Evolutionary conservation across 2,329 filamentous ascomycete species (phyloP).

Genomic region (Escovopsis sp.): DNA sequence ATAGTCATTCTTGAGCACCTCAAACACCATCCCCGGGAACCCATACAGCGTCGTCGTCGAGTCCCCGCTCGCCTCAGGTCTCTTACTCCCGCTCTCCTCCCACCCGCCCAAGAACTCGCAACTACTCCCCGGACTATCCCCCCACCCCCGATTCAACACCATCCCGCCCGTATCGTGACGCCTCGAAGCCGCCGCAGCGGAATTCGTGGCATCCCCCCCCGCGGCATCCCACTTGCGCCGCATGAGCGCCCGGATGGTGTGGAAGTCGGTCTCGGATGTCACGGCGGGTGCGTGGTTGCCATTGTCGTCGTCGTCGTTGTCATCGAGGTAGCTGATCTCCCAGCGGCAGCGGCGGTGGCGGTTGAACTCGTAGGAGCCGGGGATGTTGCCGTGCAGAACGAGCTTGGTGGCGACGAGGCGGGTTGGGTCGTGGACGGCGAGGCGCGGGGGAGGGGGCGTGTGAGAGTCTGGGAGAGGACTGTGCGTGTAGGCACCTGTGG

Average conservation of each 20-base stretch:
- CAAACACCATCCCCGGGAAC: slow-evolving; percentile 87
- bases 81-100: slow-evolving; percentile 55
- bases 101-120: slow-evolving; percentile 73
- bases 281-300: slow-evolving; percentile 28
- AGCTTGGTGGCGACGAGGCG: slow-evolving; percentile 77
- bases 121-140: slow-evolving; percentile 79
- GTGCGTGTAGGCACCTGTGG: too few relatives aligned
- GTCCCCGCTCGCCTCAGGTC: slow-evolving; percentile 37
- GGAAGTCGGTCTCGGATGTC: slow-evolving; percentile 64
- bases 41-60: slow-evolving; percentile 74
- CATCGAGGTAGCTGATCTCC: slow-evolving; percentile 49
- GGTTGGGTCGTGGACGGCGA: slow-evolving; percentile 34
- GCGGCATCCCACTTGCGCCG: slow-evolving; percentile 49
- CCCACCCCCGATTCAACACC: slow-evolving; percentile 84
- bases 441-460: too few relatives aligned
- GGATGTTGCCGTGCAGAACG: slow-evolving; percentile 87
- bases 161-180: slow-evolving; percentile 50
- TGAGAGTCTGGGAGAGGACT: too few relatives aligned
- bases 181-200: slow-evolving; percentile 39
- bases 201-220: slow-evolving; percentile 7
- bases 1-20: slow-evolving; percentile 82
- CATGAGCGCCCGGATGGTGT: slow-evolving; percentile 53
- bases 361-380: slow-evolving; percentile 94
- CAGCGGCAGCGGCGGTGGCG: slow-evolving; percentile 80
- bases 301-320: slow-evolving; percentile 18